phyloP scores from a whole-genome alignment of 305 asterid genomes.

The Plantago coronopus region DNA sequence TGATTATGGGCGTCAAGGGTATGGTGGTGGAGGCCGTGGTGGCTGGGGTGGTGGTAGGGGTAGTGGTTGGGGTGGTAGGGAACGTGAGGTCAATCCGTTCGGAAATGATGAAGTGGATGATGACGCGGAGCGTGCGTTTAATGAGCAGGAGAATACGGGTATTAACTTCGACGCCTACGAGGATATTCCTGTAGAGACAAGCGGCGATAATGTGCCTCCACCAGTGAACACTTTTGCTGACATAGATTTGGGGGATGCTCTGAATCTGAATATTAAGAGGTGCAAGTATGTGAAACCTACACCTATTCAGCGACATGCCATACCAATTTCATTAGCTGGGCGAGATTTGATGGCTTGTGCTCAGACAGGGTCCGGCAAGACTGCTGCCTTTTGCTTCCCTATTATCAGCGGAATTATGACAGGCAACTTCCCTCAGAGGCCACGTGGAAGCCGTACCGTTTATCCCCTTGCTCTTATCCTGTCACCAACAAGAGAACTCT shows the following conservation, averaged over 20 bases:
- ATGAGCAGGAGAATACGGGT: slow-evolving; percentile 58
- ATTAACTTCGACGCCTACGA: slow-evolving; percentile 73
- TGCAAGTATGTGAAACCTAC: slow-evolving; percentile 73
- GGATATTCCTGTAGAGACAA: slow-evolving; percentile 78
- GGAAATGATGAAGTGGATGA: slow-evolving; percentile 46
- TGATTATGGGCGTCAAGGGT: slow-evolving; percentile 46
- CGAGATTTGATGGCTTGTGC: slow-evolving; percentile 81
- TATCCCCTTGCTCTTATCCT: slow-evolving; percentile 67
- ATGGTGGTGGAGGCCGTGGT: slow-evolving; percentile 48
- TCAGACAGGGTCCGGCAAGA: slow-evolving; percentile 76
- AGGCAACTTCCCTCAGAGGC: slow-evolving; percentile 48
- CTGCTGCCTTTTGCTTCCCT: slow-evolving; percentile 78
- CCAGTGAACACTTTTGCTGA: slow-evolving; percentile 70
- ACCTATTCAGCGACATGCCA: slow-evolving; percentile 69
- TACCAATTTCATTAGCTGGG: slow-evolving; percentile 72
- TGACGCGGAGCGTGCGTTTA: slow-evolving; percentile 33
- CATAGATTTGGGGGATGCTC: slow-evolving; percentile 66
- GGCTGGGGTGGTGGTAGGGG: slow-evolving; percentile 31
- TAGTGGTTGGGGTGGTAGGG: slow-evolving; percentile 50
- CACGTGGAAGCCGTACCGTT: slow-evolving; percentile 54
- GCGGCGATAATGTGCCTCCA: slow-evolving; percentile 65
- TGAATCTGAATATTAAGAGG: slow-evolving; percentile 56
- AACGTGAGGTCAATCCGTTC: slow-evolving; percentile 66
- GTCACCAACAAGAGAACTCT: slow-evolving; percentile 73
- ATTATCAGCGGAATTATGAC: slow-evolving; percentile 63